phyloP scores from a whole-genome alignment of 495 filamentous ascomycete species.

The Hypoxylon lienhwacheense region DNA sequence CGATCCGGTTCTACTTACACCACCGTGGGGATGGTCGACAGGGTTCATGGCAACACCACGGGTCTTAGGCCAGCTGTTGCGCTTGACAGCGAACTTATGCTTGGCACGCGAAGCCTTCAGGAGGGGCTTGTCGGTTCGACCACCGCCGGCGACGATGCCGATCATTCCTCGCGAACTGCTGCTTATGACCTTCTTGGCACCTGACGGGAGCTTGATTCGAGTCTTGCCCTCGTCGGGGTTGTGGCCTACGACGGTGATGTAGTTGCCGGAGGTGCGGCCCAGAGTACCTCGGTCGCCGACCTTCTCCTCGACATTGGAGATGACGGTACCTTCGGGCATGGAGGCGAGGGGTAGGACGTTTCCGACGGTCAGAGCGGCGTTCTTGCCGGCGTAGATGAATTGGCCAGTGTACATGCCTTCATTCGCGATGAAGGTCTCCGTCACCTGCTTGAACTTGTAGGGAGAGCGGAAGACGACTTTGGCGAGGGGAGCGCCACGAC shows the following conservation, averaged over 20 bases:
- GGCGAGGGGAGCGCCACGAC: conserved; percentile 96
- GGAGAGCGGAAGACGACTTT: conserved; percentile 94
- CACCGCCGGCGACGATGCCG: conserved; percentile 98
- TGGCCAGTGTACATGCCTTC: conserved; percentile 99
- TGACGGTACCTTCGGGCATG: conserved; percentile 97
- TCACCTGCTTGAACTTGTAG: conserved; percentile 85
- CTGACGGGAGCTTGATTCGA: conserved; percentile 96
- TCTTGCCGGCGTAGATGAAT: conserved; percentile 99
- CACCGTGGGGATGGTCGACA: conserved; percentile 99
- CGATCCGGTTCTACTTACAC: conserved; percentile 46
- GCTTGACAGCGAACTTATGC: conserved; percentile 99
- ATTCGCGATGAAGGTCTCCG: conserved; percentile 99
- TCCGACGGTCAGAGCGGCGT: conserved; percentile 90
- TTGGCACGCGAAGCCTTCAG: conserved; percentile 98
- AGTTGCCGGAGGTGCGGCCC: conserved; percentile 96
- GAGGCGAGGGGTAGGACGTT: conserved; percentile 93
- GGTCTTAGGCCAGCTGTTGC: conserved; percentile 99
- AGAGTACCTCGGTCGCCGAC: conserved; percentile 92
- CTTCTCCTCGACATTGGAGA: conserved; percentile 99
- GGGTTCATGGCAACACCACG: conserved; percentile 99
- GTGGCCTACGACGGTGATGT: conserved; percentile 98
- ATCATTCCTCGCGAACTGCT: conserved; percentile 95
- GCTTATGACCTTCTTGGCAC: conserved; percentile 98
- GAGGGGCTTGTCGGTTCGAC: conserved; percentile 98
- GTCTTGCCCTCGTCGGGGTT: conserved; percentile 99